A percentile compares a stretch with the other conserved stretches of the same genome.
phyloP scores from a whole-genome alignment of 257 asterid species.

The Buddleja alternifolia region DNA sequence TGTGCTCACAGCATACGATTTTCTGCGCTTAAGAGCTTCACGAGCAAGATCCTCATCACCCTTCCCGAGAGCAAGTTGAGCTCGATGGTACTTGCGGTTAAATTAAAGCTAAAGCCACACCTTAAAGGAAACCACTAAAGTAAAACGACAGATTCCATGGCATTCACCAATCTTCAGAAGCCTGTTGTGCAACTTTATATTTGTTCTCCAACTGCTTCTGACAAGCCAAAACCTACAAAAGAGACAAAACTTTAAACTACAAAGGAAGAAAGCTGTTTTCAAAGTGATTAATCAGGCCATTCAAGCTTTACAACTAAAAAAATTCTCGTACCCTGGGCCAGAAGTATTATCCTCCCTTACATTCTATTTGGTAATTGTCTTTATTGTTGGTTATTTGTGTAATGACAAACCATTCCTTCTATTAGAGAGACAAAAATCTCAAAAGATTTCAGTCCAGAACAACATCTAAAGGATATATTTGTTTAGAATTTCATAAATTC shows the following conservation, averaged over 20 bases:
- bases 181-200: slow-evolving; percentile 83
- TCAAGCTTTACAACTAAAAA: too few relatives aligned
- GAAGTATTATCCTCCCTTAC: too few relatives aligned
- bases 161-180: slow-evolving; percentile 93
- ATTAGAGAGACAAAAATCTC: too few relatives aligned
- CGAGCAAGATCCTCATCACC: slow-evolving; percentile 99
- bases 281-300: too few relatives aligned
- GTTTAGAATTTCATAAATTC: not conserved
- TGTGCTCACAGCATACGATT: slow-evolving; percentile 78
- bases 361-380: too few relatives aligned
- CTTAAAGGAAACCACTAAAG: slow-evolving; percentile 26
- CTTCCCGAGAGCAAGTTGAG: slow-evolving; percentile 91
- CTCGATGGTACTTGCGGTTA: slow-evolving; percentile 81
- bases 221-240: slow-evolving; percentile 86
- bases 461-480: not conserved
- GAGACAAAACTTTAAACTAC: too few relatives aligned
- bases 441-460: too few relatives aligned
- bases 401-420: too few relatives aligned
- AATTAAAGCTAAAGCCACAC: slow-evolving; percentile 31
- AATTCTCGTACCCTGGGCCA: too few relatives aligned
- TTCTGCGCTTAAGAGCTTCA: slow-evolving; percentile 95
- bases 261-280: too few relatives aligned
- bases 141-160: slow-evolving; percentile 21
- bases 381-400: too few relatives aligned
- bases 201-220: slow-evolving; percentile 91